Evolutionary conservation across 805 yeast genomes (phyloP).

Genomic region (Wickerhamiella bombiphila): DNA sequence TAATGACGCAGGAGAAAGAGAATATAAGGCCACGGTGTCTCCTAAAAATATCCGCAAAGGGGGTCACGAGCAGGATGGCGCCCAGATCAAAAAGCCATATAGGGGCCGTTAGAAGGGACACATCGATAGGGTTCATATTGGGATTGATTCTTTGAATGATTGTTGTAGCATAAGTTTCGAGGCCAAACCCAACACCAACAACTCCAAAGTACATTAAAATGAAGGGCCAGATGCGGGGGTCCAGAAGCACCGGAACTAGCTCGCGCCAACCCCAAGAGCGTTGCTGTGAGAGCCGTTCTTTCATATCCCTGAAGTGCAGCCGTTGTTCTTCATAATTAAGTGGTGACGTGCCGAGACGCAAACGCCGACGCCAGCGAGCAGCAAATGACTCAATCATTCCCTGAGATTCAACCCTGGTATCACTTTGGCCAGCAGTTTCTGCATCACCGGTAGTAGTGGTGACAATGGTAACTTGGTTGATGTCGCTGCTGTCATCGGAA

Average conservation of each 20-base stretch:
- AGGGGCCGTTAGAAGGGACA: conserved; percentile 71
- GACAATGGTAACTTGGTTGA: conserved; percentile 1
- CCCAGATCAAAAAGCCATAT: conserved; percentile 78
- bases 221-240: conserved; percentile 63
- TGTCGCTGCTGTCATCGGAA: conserved; percentile 7
- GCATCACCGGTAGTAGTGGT: not conserved
- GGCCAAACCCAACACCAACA: conserved; percentile 80
- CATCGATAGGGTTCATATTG: conserved; percentile 43
- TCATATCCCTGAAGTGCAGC: conserved; percentile 49
- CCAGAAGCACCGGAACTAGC: conserved; percentile 38
- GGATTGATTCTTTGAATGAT: conserved; percentile 55
- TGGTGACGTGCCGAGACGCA: conserved; percentile 7
- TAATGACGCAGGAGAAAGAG: conserved; percentile 44
- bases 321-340: conserved; percentile 37
- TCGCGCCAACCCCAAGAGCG: conserved; percentile 47
- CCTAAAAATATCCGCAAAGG: conserved; percentile 60
- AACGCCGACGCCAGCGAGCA: not conserved
- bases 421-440: not conserved
- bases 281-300: conserved; percentile 31
- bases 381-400: not conserved
- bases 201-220: conserved; percentile 84
- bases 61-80: conserved; percentile 61
- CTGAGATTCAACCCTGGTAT: too few relatives aligned
- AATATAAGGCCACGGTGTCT: conserved; percentile 48
- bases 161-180: conserved; percentile 74